Percentiles rank a stretch among this genome's conserved stretches.
Conservation (phyloP, 2,329 filamentous ascomycete species). For the Neofusicoccum laricinum region DNA sequence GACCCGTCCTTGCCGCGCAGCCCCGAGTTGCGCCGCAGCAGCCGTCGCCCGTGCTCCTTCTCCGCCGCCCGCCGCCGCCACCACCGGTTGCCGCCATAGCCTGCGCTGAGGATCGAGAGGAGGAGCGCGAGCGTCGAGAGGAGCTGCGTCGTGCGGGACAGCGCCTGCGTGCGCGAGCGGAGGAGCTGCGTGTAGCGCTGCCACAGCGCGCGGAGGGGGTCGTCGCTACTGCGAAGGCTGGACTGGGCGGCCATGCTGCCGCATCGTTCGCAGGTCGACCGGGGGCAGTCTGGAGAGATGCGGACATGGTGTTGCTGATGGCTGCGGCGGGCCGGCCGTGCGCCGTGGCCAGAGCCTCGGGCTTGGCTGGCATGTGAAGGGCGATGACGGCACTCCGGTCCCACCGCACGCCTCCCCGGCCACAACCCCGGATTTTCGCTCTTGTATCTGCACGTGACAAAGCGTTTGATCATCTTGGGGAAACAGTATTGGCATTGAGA, state of each 20-base stretch:
- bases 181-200: constrained; percentile 49
- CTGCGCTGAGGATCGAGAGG: constrained; percentile 73
- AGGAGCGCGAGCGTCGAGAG: constrained; percentile 73
- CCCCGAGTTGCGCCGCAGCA: constrained; percentile 89
- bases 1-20: constrained; percentile 92
- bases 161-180: constrained; percentile 54
- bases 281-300: background rate
- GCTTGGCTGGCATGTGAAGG: constrained; percentile 9
- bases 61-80: constrained; percentile 73
- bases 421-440: constrained; percentile 12
- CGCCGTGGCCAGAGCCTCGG: constrained; percentile 1
- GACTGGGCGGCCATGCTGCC: constrained; percentile 79
- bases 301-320: constrained; percentile 1
- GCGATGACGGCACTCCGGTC: background rate
- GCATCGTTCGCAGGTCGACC: constrained; percentile 8
- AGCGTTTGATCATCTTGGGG: background rate
- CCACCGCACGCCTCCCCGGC: background rate
- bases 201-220: constrained; percentile 46
- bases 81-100: constrained; percentile 75
- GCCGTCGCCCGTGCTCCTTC: constrained; percentile 74
- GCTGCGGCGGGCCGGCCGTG: background rate
- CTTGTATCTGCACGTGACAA: background rate
- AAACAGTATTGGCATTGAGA: background rate
- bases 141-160: constrained; percentile 69
- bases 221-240: constrained; percentile 57